Percentiles rank a stretch among this genome's conserved stretches.
Evolutionary conservation across 345 rosid genomes (phyloP).

Genomic region (Populus alba): DNA sequence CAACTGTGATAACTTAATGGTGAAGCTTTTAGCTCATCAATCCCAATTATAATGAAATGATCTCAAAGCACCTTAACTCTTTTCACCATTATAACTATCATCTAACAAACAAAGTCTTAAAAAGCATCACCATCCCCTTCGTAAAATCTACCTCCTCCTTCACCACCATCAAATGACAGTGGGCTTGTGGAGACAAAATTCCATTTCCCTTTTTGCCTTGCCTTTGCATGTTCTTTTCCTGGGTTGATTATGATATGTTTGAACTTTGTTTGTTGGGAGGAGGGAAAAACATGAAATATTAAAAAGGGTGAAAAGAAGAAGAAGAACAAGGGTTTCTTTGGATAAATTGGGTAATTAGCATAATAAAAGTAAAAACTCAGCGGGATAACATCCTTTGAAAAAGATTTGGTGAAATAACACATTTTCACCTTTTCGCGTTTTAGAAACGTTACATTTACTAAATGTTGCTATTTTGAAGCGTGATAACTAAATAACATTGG

Average conservation of each 20-base stretch:
- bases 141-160: slow-evolving; percentile 32
- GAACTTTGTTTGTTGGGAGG: slow-evolving; percentile 64
- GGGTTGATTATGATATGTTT: slow-evolving; percentile 46
- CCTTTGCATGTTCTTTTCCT: slow-evolving; percentile 17
- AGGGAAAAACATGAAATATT: slow-evolving; percentile 46
- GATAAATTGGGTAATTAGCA: too few species aligned
- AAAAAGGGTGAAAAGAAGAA: slow-evolving; percentile 38
- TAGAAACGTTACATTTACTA: too few species aligned
- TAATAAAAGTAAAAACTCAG: too few species aligned
- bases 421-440: too few species aligned
- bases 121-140: slow-evolving; percentile 51
- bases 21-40: slow-evolving; percentile 21
- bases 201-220: slow-evolving; percentile 27
- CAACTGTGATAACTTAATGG: slow-evolving; percentile 27
- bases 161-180: slow-evolving; percentile 12
- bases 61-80: slow-evolving; percentile 10
- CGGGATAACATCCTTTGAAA: too few species aligned
- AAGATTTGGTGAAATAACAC: too few species aligned
- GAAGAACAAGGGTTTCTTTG: slow-evolving; percentile 30
- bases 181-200: slow-evolving; percentile 30
- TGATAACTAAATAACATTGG: too few species aligned
- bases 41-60: slow-evolving; percentile 35
- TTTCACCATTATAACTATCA: slow-evolving; percentile 27
- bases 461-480: too few species aligned
- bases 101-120: slow-evolving; percentile 55